Conservation (phyloP, 148 eudicot genomes). For the Vaccinium corymbosum region DNA sequence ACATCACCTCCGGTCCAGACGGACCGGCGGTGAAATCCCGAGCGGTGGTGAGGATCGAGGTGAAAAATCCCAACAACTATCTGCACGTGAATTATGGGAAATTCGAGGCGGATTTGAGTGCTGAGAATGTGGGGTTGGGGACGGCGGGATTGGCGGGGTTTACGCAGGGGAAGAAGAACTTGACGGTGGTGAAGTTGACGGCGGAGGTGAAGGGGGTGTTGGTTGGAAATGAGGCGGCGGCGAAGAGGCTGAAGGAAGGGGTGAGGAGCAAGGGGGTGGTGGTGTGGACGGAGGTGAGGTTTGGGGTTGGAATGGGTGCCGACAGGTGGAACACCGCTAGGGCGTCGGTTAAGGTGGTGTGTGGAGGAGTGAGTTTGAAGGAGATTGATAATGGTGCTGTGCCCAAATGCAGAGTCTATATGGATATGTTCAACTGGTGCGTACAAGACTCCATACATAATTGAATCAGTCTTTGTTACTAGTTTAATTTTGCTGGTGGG, state of each 20-base stretch:
- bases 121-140: slow-evolving; percentile 28
- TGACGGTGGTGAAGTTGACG: slow-evolving; percentile 34
- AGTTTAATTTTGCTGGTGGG: too few species aligned
- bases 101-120: slow-evolving; percentile 20
- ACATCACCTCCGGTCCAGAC: slow-evolving; percentile 20
- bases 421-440: slow-evolving; percentile 37
- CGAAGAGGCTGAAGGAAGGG: slow-evolving; percentile 21
- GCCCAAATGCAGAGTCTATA: slow-evolving; percentile 34
- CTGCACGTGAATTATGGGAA: slow-evolving; percentile 31
- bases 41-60: slow-evolving; percentile 29
- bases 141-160: slow-evolving; percentile 27
- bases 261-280: slow-evolving; percentile 25
- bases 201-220: slow-evolving; percentile 6
- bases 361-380: slow-evolving; percentile 40
- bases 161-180: slow-evolving; percentile 32
- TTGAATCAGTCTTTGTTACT: neutral
- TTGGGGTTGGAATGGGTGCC: slow-evolving; percentile 35
- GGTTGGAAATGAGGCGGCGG: slow-evolving; percentile 30
- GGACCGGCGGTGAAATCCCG: slow-evolving; percentile 25
- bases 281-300: slow-evolving; percentile 32
- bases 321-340: slow-evolving; percentile 24
- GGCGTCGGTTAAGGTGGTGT: slow-evolving; percentile 29
- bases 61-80: slow-evolving; percentile 30
- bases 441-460: neutral
- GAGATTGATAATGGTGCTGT: slow-evolving; percentile 28